Percentiles rank a stretch among this genome's conserved stretches.
Evolutionary conservation across 2,329 filamentous ascomycete genomes (phyloP).

Genomic region (Lachnellula hyalina): DNA sequence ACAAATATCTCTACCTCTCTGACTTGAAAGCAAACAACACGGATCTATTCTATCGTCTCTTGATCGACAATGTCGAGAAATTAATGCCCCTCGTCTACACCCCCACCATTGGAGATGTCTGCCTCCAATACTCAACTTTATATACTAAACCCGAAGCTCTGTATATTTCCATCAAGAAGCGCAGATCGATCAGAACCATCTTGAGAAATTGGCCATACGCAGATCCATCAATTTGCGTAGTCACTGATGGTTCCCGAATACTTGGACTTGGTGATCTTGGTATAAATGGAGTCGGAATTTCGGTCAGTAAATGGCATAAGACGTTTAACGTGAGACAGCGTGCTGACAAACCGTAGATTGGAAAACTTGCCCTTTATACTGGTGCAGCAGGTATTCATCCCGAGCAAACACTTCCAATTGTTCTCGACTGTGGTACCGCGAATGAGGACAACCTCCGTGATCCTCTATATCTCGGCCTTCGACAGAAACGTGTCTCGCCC

Average conservation of each 20-base stretch:
- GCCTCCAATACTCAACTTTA: conserved; percentile 90
- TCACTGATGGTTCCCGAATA: conserved; percentile 92
- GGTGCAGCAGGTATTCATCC: conserved; percentile 93
- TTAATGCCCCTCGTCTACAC: conserved; percentile 84
- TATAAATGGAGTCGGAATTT: conserved; percentile 96
- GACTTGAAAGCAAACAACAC: conserved; percentile 69
- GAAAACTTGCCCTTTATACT: conserved; percentile 92
- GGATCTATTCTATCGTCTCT: conserved; percentile 77
- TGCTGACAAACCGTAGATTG: conserved; percentile 49
- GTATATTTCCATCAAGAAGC: conserved; percentile 94
- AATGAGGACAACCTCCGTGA: conserved; percentile 63
- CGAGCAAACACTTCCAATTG: conserved; percentile 70
- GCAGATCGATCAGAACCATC: conserved; percentile 82
- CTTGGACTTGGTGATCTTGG: conserved; percentile 91
- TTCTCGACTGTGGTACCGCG: conserved; percentile 61
- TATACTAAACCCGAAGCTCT: conserved; percentile 93
- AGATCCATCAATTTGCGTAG: conserved; percentile 90
- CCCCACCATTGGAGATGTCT: conserved; percentile 90
- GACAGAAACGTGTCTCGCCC: conserved; percentile 71
- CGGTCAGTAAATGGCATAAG: conserved; percentile 49
- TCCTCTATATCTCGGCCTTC: conserved; percentile 82
- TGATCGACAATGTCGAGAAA: conserved; percentile 72
- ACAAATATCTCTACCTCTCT: conserved; percentile 81
- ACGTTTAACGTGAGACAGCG: background rate
- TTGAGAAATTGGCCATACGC: conserved; percentile 88